Base-by-base conservation (phyloP, 2,329 filamentous ascomycete genomes). In the Fusarium temperatum region DNA sequence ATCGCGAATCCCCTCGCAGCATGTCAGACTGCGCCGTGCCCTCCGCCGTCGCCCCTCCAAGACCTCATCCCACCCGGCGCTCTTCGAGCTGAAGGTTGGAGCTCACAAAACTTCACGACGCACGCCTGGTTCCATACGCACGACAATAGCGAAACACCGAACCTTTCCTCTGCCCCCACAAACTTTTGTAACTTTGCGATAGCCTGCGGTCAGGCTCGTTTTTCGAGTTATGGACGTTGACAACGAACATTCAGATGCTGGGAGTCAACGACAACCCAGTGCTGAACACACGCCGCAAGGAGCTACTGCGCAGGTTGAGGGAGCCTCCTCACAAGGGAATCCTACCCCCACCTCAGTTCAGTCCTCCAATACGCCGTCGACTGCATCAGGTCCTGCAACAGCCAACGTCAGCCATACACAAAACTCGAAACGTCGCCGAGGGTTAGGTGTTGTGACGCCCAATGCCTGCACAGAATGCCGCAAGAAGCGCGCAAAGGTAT, bases 381-480 rank as follows among this genome's bases (percentile, higher is more conserved):
- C 74, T 26, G 59, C 70, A 62, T 72, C 78, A 20, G 65, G 64
- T 36, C 41, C 77, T 32, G 63, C 75, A 36, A 69, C 75, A 32
- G 66, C 77, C 38, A 68, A 77, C 30, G 73, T 58, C 42, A 47
- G 30, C 22, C 61, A 78, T 65, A 54, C 77, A 7, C 80, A 83
- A 61, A 77, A 82, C 26, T 86, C 87, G 7, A 90, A 89, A 78
- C 83, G 88, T 22, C 84, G 86, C 54, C 85, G 89, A 54, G 89
- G 88, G 4, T 77, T 88, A 8, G 89, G 89, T 24, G 81, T 89
- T 3, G 88, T 90, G 18, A 90, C 89, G 9, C 87, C 87, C 47
- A 90, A 90, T 80, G 89, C 89, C 30, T 90, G 89, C 78, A 90
- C 87, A 24, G 89, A 90, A 77, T 90, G 89, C 75, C 86, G 88